These are phyloP conservation scores for Penicillium fuscoglaucum DNA, from an alignment of 2,329 filamentous ascomycete species.

Conservation along the genomic window DNA sequence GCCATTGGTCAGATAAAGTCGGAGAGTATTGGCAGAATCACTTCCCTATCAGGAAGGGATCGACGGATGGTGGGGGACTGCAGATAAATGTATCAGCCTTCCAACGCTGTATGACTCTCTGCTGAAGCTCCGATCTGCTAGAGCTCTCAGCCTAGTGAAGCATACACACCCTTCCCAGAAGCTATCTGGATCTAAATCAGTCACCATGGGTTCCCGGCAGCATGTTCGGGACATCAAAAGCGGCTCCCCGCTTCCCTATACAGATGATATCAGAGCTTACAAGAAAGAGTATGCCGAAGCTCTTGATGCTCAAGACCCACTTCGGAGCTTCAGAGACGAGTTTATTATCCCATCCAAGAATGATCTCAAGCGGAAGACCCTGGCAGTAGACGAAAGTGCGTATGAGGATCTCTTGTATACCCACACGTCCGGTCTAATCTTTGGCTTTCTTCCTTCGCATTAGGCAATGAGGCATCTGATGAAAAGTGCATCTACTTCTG, in stretches of 20 bases:
- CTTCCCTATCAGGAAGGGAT: slow-evolving; percentile 10
- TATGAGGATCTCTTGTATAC: neutral
- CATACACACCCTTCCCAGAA: neutral
- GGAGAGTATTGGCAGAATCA: slow-evolving; percentile 32
- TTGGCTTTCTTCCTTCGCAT: neutral
- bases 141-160: neutral
- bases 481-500: slow-evolving; percentile 73
- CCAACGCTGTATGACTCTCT: neutral
- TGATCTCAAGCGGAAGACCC: slow-evolving; percentile 65
- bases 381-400: slow-evolving; percentile 42
- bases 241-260: slow-evolving; percentile 32
- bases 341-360: slow-evolving; percentile 76
- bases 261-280: slow-evolving; percentile 37
- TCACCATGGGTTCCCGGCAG: slow-evolving; percentile 32
- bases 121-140: neutral
- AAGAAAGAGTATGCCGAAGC: slow-evolving; percentile 44
- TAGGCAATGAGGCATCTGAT: slow-evolving; percentile 36
- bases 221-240: slow-evolving; percentile 30
- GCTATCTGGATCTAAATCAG: neutral
- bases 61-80: slow-evolving; percentile 17
- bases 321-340: slow-evolving; percentile 63
- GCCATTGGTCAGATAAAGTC: slow-evolving; percentile 31
- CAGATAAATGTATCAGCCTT: neutral
- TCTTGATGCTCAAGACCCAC: slow-evolving; percentile 62
- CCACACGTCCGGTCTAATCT: neutral